Evolutionary conservation across 352 stramenopile species (phyloP).

Genomic region (Phytophthora capsici): DNA sequence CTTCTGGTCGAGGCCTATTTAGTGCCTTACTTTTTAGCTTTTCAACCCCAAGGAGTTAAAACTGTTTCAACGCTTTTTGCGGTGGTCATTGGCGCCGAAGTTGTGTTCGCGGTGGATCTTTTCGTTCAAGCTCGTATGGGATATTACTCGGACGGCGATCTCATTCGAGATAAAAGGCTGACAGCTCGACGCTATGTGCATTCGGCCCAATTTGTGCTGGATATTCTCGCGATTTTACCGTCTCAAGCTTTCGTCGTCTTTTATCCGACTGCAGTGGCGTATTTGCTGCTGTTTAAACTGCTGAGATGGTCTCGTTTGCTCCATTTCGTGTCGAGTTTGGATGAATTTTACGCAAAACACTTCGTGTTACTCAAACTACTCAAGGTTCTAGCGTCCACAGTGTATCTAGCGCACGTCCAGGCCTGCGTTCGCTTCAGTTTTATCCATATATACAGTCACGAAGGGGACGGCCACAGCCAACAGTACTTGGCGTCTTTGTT

Average conservation of each 20-base stretch:
- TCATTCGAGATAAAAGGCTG: slow-evolving; percentile 53
- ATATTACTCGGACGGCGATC: slow-evolving; percentile 65
- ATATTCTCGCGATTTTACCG: slow-evolving; percentile 55
- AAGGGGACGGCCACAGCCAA: slow-evolving; percentile 15
- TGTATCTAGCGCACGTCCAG: slow-evolving; percentile 64
- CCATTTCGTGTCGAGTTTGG: slow-evolving; percentile 56
- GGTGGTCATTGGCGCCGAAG: slow-evolving; percentile 40
- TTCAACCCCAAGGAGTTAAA: slow-evolving; percentile 29
- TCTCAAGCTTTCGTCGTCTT: slow-evolving; percentile 15
- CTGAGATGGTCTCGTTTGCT: slow-evolving; percentile 47
- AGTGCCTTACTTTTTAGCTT: slow-evolving; percentile 63
- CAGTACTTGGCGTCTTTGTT: slow-evolving; percentile 63
- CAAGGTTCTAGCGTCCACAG: slow-evolving; percentile 53
- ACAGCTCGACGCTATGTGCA: slow-evolving; percentile 53
- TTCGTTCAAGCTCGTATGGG: slow-evolving; percentile 64
- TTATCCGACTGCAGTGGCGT: slow-evolving; percentile 22
- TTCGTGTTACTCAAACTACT: slow-evolving; percentile 57
- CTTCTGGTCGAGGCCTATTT: slow-evolving; percentile 60
- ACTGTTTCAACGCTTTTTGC: slow-evolving; percentile 35
- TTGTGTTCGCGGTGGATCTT: slow-evolving; percentile 61
- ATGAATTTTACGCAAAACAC: slow-evolving; percentile 66
- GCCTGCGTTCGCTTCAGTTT: slow-evolving; percentile 64
- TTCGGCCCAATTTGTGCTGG: slow-evolving; percentile 52
- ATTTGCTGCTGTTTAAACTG: slow-evolving; percentile 49
- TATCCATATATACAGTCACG: slow-evolving; percentile 35